phyloP scores from a whole-genome alignment of 352 stramenopile species.

The Globisporangium rhizosaccharum region DNA sequence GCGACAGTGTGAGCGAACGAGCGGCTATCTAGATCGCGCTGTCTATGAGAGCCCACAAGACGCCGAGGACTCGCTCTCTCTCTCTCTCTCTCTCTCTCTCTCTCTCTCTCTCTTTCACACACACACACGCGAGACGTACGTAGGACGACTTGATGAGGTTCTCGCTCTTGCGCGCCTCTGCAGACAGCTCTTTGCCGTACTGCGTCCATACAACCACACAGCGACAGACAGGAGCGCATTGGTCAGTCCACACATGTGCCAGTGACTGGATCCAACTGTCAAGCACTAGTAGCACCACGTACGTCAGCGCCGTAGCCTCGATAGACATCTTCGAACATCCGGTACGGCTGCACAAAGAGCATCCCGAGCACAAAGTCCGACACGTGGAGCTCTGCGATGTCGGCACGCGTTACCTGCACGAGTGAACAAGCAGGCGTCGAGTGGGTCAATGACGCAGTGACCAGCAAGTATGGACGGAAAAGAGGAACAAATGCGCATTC shows the following conservation, averaged over 20 bases:
- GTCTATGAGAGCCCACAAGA: not conserved
- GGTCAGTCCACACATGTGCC: not conserved
- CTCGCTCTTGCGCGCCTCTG: constrained; percentile 66
- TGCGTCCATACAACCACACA: constrained; percentile 19
- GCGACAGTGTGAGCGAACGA: not conserved
- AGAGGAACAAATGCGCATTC: not conserved
- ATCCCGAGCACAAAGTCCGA: constrained; percentile 77
- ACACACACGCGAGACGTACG: constrained; percentile 22
- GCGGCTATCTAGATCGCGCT: not conserved
- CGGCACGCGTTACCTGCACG: constrained; percentile 43
- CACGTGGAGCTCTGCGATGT: constrained; percentile 72
- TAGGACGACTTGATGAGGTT: constrained; percentile 80
- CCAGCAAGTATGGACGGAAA: not conserved
- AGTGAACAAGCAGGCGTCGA: not conserved
- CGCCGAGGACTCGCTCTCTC: no score
- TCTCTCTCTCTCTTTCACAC: not conserved
- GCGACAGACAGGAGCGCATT: not conserved
- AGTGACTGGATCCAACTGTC: not conserved
- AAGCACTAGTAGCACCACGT: not conserved
- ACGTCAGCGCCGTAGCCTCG: constrained; percentile 62
- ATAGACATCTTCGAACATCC: constrained; percentile 54
- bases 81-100: no score
- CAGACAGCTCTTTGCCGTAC: constrained; percentile 82
- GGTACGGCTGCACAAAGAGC: constrained; percentile 74
- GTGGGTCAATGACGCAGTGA: not conserved